Base-by-base conservation (phyloP, 2,329 filamentous ascomycete species). In the Aspergillus terreus region DNA sequence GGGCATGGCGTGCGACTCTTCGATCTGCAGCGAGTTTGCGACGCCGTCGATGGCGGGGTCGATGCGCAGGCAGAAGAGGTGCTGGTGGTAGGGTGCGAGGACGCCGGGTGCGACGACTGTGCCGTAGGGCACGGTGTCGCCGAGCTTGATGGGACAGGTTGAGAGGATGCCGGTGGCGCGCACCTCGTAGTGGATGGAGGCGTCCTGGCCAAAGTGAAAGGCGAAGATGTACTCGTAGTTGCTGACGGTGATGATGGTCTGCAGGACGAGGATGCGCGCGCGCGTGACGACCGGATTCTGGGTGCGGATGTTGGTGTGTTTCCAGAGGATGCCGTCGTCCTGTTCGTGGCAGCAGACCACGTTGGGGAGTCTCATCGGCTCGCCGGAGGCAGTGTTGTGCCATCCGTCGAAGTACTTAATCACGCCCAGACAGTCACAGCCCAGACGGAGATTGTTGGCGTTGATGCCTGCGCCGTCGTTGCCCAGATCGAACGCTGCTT, bases 1-100 rank as follows among this genome's bases (percentile, higher is more conserved):
- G 2, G 82, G 79, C 75, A 86, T 80, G 0, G 83, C 61, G 54
- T 80, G 74, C 0, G 78, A 78, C 58, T 83, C 80, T 46, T 79
- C 76, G 56, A 84, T 74, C 38, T 77, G 70, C 15, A 82, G 64
- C 1, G 74, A 69, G 62, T 82, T 82, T 11, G 21, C 9, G 17
- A 47, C 57, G 3, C 73, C 73, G 43, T 72, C 73, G 11, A 76
- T 61, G 1, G 69, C 65, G 4, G 74, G 71, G 48, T 77, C 74
- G 3, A 76, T 73, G n/a, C 74, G 70, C 6, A 76, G 59, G 32
- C 61, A 70, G 57, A 77, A 75, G 1, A 76, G 57, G 48, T 76
- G 73, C 52, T 76, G 74, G 50, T 76, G 74, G 47, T 74, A 70
- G 0, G 71, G 71, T 0, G 74, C 74, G 27, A 76, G 55, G 2